Base-by-base conservation (phyloP, 116 monocot species). In the Iris pallida region DNA sequence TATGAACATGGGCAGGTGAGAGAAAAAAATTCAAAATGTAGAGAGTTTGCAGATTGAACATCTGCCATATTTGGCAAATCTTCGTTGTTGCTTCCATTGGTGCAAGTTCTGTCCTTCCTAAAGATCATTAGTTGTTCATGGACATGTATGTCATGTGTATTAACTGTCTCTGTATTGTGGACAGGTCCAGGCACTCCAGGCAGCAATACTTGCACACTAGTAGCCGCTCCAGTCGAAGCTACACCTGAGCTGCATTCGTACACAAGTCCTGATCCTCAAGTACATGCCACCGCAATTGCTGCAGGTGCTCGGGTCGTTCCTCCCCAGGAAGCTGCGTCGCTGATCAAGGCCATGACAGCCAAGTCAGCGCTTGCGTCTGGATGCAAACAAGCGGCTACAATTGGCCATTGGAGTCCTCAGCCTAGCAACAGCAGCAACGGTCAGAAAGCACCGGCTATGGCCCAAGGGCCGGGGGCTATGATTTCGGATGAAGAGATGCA, bases 281-380 rank as follows among this genome's bases (percentile, higher is more conserved):
- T 85, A 7, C 78, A 78, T 66, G 85, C 85, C 0, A 70, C 85
- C 20, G 85, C 85, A 5, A 71, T 85, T 47, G 81, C 85, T 55
- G 81, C 75, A 7, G 81, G 85, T 15, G 85, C 85, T 0, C 78
- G 85, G 0, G 48, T 85, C 20, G 51, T 85, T 9, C 78, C 77
- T 12, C 75, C 72, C 11, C 63, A 75, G 57, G 78, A 76, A 19
- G 85, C 81, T 11, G 68, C 78, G 18, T 68, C 75, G 16, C 57
- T 85, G 16, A 78, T 85, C 17, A 81, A 78, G 65, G 81, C 78
- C 43, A 78, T 81, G 68, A 67, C 71, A 18, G 43, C 80, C 6
- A 68, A 52, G 51, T 19, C 71, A 16, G 45, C 68, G 46, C 16
- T 55, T 16, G 30, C 45, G 8, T 18, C 30, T 66, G 53, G 42